Percentiles rank a stretch among this genome's conserved stretches.
phyloP scores from a whole-genome alignment of 2,329 filamentous ascomycete genomes.

The Sarocladiaceae sp. region DNA sequence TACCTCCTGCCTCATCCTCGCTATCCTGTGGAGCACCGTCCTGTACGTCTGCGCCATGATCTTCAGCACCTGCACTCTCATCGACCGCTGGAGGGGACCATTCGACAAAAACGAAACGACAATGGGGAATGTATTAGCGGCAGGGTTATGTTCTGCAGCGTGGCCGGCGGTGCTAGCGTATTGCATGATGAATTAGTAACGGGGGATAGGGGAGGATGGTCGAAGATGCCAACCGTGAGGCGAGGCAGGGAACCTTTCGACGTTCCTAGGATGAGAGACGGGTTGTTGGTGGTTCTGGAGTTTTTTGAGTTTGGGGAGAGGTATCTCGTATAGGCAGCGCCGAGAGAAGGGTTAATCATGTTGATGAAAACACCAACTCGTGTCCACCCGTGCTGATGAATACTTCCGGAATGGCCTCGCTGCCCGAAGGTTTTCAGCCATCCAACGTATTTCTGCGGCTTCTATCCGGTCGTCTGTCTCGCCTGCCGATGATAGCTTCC shows the following conservation, averaged over 20 bases:
- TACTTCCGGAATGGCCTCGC: background rate
- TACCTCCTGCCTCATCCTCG: slow-evolving; percentile 26
- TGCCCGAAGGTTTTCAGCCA: slow-evolving; percentile 17
- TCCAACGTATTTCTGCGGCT: slow-evolving; percentile 42
- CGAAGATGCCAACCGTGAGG: no score
- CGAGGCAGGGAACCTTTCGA: no score
- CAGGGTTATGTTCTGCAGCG: slow-evolving; percentile 26
- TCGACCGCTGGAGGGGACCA: slow-evolving; percentile 38
- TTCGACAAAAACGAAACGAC: slow-evolving; percentile 27
- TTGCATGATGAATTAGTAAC: slow-evolving; percentile 17
- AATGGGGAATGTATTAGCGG: slow-evolving; percentile 23
- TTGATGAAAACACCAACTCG: background rate
- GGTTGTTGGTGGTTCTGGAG: background rate
- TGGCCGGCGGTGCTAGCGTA: slow-evolving; percentile 34
- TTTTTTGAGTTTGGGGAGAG: background rate
- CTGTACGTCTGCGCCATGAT: slow-evolving; percentile 37
- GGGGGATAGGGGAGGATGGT: background rate
- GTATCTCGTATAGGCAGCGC: slow-evolving; percentile 1
- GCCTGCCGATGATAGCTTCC: slow-evolving; percentile 68
- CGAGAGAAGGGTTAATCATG: background rate
- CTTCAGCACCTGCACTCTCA: slow-evolving; percentile 35
- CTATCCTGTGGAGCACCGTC: slow-evolving; percentile 27
- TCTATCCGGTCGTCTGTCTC: slow-evolving; percentile 29
- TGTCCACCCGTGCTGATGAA: background rate
- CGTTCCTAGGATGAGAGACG: background rate